Evolutionary conservation across 2,329 filamentous ascomycete species (phyloP).

Genomic region (Penicillium sp.): DNA sequence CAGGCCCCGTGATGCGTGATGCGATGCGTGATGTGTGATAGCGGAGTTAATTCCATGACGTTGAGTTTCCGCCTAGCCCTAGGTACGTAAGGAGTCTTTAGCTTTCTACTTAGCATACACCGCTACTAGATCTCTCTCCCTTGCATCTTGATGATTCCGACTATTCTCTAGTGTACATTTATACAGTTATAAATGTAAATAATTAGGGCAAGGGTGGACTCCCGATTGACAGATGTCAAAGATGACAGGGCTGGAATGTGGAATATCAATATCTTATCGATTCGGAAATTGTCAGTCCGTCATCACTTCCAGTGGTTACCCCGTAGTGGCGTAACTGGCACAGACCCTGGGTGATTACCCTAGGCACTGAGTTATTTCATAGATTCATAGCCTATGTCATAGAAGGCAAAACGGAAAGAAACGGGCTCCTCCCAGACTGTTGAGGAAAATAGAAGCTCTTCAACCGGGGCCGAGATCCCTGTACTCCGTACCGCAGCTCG

Average conservation of each 20-base stretch:
- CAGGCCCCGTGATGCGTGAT: constrained; percentile 2
- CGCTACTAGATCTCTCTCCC: constrained; percentile 4
- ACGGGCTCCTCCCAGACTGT: constrained; percentile 7
- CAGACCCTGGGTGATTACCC: background rate
- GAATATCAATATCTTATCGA: background rate
- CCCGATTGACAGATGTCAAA: constrained; percentile 11
- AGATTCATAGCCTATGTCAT: too few species aligned
- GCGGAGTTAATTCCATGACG: background rate
- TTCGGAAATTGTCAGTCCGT: background rate
- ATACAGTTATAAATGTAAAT: background rate
- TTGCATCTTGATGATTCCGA: background rate
- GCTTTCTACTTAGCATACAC: constrained; percentile 1
- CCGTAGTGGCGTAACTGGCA: constrained; percentile 2
- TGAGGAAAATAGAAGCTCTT: background rate
- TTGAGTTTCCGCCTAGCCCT: background rate
- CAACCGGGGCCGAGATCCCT: constrained; percentile 19
- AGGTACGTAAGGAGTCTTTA: constrained; percentile 1
- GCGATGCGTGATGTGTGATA: constrained; percentile 2
- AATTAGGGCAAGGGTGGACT: background rate
- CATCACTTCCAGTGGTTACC: constrained; percentile 3
- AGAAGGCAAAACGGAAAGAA: constrained; percentile 19
- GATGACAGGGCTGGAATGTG: constrained; percentile 3
- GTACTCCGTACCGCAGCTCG: constrained; percentile 25
- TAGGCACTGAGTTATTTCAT: background rate
- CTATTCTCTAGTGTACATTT: background rate